Evolutionary conservation across 345 rosid species (phyloP).

Genomic region (Linum trigynum): DNA sequence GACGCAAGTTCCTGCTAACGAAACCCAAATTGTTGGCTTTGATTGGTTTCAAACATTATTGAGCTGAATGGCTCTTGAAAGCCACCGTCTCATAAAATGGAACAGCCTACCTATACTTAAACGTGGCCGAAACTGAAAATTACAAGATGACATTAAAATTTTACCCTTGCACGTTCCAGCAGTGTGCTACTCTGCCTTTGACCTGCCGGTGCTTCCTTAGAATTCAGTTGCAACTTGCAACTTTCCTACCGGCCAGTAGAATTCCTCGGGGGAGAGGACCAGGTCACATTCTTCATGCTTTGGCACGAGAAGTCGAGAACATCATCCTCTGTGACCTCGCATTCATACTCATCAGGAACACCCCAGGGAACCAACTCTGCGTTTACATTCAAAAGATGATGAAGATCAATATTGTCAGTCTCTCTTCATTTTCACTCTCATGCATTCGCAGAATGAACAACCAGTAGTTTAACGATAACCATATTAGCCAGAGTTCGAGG

Average conservation of each 20-base stretch:
- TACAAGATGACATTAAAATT: neutral
- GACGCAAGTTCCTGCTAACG: too few species aligned
- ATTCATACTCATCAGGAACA: slow-evolving; percentile 85
- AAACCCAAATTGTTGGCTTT: too few species aligned
- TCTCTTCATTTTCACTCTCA: neutral
- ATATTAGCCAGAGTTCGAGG: too few species aligned
- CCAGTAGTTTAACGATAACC: too few species aligned
- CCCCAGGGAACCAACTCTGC: slow-evolving; percentile 99
- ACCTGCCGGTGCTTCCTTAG: slow-evolving; percentile 28
- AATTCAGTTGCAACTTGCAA: slow-evolving; percentile 15
- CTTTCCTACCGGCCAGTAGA: slow-evolving; percentile 66
- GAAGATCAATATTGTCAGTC: too few species aligned
- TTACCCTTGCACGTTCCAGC: neutral
- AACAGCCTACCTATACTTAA: neutral
- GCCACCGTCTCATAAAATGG: neutral
- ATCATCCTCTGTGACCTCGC: slow-evolving; percentile 84
- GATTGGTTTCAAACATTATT: neutral
- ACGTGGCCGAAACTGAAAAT: neutral
- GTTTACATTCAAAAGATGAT: neutral
- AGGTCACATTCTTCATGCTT: slow-evolving; percentile 88
- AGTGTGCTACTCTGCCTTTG: slow-evolving; percentile 27
- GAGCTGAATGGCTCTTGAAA: neutral
- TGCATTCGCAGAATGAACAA: too few species aligned
- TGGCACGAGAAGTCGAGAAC: slow-evolving; percentile 87
- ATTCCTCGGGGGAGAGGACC: slow-evolving; percentile 88